These are phyloP conservation scores for Ganoderma boninense DNA, from an alignment of 1,284 basidiomycete species.

Conservation along the genomic window DNA sequence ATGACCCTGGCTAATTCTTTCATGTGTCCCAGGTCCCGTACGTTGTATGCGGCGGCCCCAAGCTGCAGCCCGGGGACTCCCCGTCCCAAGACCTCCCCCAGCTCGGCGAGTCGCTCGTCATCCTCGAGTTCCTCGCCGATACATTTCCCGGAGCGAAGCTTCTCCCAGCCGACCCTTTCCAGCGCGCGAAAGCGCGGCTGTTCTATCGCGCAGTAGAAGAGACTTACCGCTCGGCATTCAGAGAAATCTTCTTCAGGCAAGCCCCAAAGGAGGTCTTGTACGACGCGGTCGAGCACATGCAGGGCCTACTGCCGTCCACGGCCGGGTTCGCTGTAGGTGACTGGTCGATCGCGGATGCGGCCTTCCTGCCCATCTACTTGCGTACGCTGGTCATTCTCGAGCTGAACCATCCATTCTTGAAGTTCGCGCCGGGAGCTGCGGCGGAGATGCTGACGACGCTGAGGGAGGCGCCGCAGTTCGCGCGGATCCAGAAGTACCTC, in stretches of 20 bases:
- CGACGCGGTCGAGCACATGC: slow-evolving; percentile 40
- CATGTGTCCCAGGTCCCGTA: slow-evolving; percentile 52
- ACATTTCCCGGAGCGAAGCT: slow-evolving; percentile 54
- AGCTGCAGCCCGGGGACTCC: slow-evolving; percentile 51
- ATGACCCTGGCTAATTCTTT: slow-evolving; percentile 17
- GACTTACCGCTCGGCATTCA: slow-evolving; percentile 48
- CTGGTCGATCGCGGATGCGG: slow-evolving; percentile 62
- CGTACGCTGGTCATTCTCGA: slow-evolving; percentile 36
- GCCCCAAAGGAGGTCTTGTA: slow-evolving; percentile 51
- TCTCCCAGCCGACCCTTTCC: slow-evolving; percentile 61
- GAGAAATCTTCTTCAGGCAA: slow-evolving; percentile 36
- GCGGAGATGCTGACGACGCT: slow-evolving; percentile 36
- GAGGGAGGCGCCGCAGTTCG: slow-evolving; percentile 34
- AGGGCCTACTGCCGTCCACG: slow-evolving; percentile 41
- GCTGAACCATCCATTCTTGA: slow-evolving; percentile 41
- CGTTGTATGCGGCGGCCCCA: slow-evolving; percentile 64
- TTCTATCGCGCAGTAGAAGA: slow-evolving; percentile 61
- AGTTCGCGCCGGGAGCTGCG: slow-evolving; percentile 35
- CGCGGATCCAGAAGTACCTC: slow-evolving; percentile 42
- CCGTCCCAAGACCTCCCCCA: slow-evolving; percentile 65
- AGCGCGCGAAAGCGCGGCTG: slow-evolving; percentile 65
- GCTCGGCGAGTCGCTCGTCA: slow-evolving; percentile 64
- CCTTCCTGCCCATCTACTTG: slow-evolving; percentile 49
- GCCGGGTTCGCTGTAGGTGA: slow-evolving; percentile 44
- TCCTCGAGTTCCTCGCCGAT: slow-evolving; percentile 71